A percentile compares a stretch with the other conserved stretches of the same genome.
These are phyloP conservation scores for Penicillium italicum DNA, from an alignment of 2,329 filamentous ascomycete species.

Conservation along the genomic window DNA sequence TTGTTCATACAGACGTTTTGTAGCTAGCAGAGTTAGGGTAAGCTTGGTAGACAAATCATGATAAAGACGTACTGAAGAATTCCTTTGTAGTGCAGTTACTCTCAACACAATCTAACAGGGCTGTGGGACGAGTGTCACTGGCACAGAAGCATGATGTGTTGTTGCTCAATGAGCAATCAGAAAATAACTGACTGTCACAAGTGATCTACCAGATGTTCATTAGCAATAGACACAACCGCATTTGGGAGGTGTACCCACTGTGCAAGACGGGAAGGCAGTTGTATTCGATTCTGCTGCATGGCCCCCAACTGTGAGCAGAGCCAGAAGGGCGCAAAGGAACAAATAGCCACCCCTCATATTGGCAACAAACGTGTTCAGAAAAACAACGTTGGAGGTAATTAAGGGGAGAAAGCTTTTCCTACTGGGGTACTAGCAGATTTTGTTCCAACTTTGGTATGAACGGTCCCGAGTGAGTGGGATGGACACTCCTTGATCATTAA, in stretches of 20 bases:
- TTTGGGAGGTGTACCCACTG: background rate
- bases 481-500: conserved; percentile 1
- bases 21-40: conserved; percentile 7
- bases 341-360: conserved; percentile 6
- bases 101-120: conserved; percentile 7
- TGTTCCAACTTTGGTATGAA: conserved; percentile 4
- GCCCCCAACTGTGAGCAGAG: conserved; percentile 3
- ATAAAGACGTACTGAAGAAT: conserved; percentile 13
- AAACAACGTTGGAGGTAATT: too few relatives aligned
- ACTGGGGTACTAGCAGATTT: conserved; percentile 4
- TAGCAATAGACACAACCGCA: background rate
- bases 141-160: conserved; percentile 14
- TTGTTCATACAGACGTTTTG: conserved; percentile 12
- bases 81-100: conserved; percentile 16
- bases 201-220: background rate
- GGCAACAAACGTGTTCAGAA: background rate
- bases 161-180: conserved; percentile 11
- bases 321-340: conserved; percentile 2
- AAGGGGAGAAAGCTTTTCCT: background rate
- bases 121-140: background rate
- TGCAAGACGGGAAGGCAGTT: conserved; percentile 10
- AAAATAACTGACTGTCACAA: conserved; percentile 8
- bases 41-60: background rate
- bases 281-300: background rate
- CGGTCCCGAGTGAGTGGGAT: background rate